Percentiles rank a stretch among this genome's conserved stretches.
Evolutionary conservation across 371 early-diverging fungal genomes (phyloP).

Genomic region (Phascolomyces articulosus): DNA sequence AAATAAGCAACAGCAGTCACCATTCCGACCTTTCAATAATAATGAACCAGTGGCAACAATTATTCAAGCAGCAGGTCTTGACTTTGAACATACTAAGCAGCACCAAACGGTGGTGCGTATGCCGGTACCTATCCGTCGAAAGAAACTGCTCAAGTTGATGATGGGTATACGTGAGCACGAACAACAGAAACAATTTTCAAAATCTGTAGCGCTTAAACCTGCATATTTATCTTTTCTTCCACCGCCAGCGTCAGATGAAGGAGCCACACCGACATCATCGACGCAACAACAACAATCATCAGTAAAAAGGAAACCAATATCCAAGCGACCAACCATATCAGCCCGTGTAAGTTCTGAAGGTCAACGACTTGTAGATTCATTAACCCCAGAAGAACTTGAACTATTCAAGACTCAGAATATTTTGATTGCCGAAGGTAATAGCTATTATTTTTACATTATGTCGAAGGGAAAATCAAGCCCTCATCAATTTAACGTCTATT

Average conservation of each 20-base stretch:
- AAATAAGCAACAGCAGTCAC: neutral
- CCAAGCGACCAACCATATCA: neutral
- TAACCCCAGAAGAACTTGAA: conserved; percentile 24
- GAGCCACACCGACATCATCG: neutral
- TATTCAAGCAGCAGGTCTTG: neutral
- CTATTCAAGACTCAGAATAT: conserved; percentile 36
- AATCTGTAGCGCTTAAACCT: neutral
- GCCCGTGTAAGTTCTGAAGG: conserved; percentile 7
- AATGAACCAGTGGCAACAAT: conserved; percentile 2
- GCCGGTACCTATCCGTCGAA: conserved; percentile 54
- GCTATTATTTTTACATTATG: neutral
- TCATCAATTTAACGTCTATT: too few relatives aligned
- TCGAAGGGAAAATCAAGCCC: too few relatives aligned
- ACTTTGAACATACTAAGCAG: neutral
- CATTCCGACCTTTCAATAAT: neutral
- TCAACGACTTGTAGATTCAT: conserved; percentile 22
- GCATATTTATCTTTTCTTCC: too few relatives aligned
- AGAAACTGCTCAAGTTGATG: conserved; percentile 42
- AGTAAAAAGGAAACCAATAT: neutral
- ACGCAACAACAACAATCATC: neutral
- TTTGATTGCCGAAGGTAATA: conserved; percentile 45
- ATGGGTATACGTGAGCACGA: conserved; percentile 18
- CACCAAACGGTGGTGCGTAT: conserved; percentile 36
- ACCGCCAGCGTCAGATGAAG: too few relatives aligned
- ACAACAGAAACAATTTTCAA: neutral